Percentiles rank a stretch among this genome's conserved stretches.
phyloP scores from a whole-genome alignment of 495 filamentous ascomycete genomes.

The Aspergillus carlsbadensis region DNA sequence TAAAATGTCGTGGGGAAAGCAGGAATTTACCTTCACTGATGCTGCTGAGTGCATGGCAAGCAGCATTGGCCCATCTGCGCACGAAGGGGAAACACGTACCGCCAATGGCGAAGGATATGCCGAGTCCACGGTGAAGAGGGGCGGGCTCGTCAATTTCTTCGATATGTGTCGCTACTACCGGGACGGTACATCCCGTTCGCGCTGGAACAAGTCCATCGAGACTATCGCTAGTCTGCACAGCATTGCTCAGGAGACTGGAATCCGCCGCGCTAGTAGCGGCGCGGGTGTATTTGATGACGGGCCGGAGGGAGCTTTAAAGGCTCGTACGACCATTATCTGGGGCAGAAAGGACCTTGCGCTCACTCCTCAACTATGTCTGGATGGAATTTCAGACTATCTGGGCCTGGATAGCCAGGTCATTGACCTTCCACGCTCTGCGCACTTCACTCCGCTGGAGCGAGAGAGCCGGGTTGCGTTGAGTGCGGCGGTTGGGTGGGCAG shows the following conservation, averaged over 20 bases:
- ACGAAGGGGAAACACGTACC: constrained; percentile 35
- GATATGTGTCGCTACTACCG: constrained; percentile 52
- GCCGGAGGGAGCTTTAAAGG: constrained; percentile 43
- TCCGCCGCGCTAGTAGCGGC: constrained; percentile 34
- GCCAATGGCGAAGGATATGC: constrained; percentile 34
- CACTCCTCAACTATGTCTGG: constrained; percentile 36
- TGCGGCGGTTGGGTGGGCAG: constrained; percentile 37
- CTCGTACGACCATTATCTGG: constrained; percentile 51
- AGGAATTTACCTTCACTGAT: constrained; percentile 26
- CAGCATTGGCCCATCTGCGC: constrained; percentile 38
- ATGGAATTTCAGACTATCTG: constrained; percentile 45
- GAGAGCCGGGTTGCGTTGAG: constrained; percentile 36
- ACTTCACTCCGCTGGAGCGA: constrained; percentile 44
- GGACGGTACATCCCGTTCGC: constrained; percentile 33
- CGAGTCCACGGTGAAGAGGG: constrained; percentile 23
- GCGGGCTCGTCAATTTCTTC: constrained; percentile 30
- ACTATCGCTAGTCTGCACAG: constrained; percentile 44
- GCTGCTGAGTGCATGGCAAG: constrained; percentile 45
- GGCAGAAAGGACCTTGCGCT: constrained; percentile 48
- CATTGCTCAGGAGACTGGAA: constrained; percentile 27
- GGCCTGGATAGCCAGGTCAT: constrained; percentile 39
- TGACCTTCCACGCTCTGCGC: constrained; percentile 37
- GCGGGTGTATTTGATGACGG: constrained; percentile 47
- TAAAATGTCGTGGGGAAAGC: constrained; percentile 26
- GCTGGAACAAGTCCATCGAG: constrained; percentile 50